A percentile compares a stretch with the other conserved stretches of the same genome.
phyloP scores from a whole-genome alignment of 495 filamentous ascomycete genomes.

The Penicillium ucsense region DNA sequence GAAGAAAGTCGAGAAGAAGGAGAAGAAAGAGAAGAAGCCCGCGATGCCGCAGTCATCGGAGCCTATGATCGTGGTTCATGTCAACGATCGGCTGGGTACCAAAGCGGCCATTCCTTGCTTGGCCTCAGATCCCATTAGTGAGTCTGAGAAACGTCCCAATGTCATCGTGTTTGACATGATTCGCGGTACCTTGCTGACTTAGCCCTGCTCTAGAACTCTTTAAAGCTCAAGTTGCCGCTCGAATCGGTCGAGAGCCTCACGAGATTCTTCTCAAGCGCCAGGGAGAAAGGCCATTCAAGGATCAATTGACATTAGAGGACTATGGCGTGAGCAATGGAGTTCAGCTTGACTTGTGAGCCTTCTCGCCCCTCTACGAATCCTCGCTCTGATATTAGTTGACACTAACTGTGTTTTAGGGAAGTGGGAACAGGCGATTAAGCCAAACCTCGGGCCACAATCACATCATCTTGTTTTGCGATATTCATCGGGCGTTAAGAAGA shows the following conservation, averaged over 20 bases:
- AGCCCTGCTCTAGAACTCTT: slow-evolving; percentile 47
- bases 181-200: background rate
- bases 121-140: slow-evolving; percentile 64
- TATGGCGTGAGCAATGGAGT: slow-evolving; percentile 86
- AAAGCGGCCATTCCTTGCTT: slow-evolving; percentile 85
- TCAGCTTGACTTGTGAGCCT: slow-evolving; percentile 65
- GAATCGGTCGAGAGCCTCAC: slow-evolving; percentile 76
- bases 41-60: slow-evolving; percentile 36
- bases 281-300: slow-evolving; percentile 86
- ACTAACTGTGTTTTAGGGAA: slow-evolving; percentile 38
- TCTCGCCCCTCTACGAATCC: slow-evolving; percentile 1
- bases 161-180: background rate
- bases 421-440: slow-evolving; percentile 69
- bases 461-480: slow-evolving; percentile 2
- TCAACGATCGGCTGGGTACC: slow-evolving; percentile 86
- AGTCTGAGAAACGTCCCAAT: slow-evolving; percentile 6
- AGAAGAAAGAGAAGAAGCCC: slow-evolving; percentile 34
- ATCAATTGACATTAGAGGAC: slow-evolving; percentile 73
- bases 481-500: slow-evolving; percentile 6
- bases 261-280: slow-evolving; percentile 89
- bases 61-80: slow-evolving; percentile 83
- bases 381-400: background rate
- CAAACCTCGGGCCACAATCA: background rate
- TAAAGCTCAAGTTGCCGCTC: slow-evolving; percentile 80
- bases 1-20: slow-evolving; percentile 27